Evolutionary conservation across 2,329 filamentous ascomycete genomes (phyloP).

Genomic region (Huntiella moniliformis): DNA sequence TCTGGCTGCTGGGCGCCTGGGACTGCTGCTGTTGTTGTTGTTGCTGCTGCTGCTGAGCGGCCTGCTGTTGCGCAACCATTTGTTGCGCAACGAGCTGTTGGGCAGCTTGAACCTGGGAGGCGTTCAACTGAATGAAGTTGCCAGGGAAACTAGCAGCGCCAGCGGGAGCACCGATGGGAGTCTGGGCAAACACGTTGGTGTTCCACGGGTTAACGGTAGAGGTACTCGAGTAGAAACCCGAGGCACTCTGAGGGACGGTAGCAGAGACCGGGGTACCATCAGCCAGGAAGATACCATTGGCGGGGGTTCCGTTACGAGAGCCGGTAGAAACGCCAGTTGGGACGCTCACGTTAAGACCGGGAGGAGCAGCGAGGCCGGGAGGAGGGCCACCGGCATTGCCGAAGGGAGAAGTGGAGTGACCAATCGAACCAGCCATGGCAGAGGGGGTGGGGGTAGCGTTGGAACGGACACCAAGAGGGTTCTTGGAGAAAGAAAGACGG

Average conservation of each 20-base stretch:
- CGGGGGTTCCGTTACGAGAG: conserved; percentile 11
- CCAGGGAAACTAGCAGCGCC: background rate
- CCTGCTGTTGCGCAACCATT: background rate
- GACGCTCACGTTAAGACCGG: conserved; percentile 28
- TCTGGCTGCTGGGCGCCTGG: background rate
- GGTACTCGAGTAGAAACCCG: conserved; percentile 7
- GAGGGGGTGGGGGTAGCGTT: conserved; percentile 13
- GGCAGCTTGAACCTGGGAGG: no score
- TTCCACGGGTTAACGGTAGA: conserved; percentile 10
- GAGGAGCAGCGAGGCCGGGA: conserved; percentile 59
- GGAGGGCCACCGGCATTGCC: conserved; percentile 57
- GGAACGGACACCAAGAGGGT: conserved; percentile 79
- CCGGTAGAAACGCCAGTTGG: conserved; percentile 15
- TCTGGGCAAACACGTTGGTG: conserved; percentile 1
- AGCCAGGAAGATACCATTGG: background rate
- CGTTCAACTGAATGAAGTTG: conserved; percentile 1
- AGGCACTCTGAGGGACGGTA: conserved; percentile 2
- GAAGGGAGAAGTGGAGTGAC: conserved; percentile 39
- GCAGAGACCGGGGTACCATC: conserved; percentile 3
- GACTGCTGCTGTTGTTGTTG: background rate
- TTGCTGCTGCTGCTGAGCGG: background rate
- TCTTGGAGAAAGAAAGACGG: conserved; percentile 90
- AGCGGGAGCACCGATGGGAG: conserved; percentile 1
- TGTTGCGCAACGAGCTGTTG: background rate
- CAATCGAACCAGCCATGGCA: conserved; percentile 20